Evolutionary conservation across 805 yeast species (phyloP), one percentile per base, ranked within the genome.

Genomic region (Hanseniaspora valbyensis): DNA sequence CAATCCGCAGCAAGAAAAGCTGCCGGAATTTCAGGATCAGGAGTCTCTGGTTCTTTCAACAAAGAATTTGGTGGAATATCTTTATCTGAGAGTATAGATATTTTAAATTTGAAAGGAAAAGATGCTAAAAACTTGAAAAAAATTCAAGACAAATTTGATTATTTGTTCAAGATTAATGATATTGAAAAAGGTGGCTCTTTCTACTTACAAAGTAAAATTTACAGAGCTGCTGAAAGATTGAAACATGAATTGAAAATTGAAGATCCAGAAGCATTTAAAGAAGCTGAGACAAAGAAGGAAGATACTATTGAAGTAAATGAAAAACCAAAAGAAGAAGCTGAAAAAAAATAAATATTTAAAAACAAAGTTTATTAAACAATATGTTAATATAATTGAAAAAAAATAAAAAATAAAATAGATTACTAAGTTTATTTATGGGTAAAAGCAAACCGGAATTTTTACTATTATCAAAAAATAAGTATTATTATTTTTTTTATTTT

Each of bases 121-220:
- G 68, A 73, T 41, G 73, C 71, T 32, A 72, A 82, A 53, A 66
- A 69, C 29, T 56, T 78, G 49, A 83, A 80, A 44, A 77, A 78
- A 57, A 69, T 83, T 33, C 77, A 80, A 54, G 75, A 74, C 53
- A 83, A 83, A 63, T 92, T 82, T 69, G 77, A 81, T 53, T 86
- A 86, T 58, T 68, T 92, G 57, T 92, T 89, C 58, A 85, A 84
- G 43, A 84, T 87, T 51, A 92, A 92, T 69, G 77, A 92, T 26
- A 87, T 86, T 65, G 96, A 89, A 54, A 87, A 88, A 66, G 95
- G 95, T n/a, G 95, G 95, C 39, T 83, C 95, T 38, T 90, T 92
- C 63, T 92, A 90, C 61, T 64, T 92, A 46, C 98, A 92, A 63
- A 81, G 92, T 49, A 92, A 92, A 69, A 90, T 92, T 22, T 88